Evolutionary conservation across 768 basidiomycete species (phyloP), one percentile per base, ranked within the genome.

Genomic region (Tricholoma bakamatsutake): DNA sequence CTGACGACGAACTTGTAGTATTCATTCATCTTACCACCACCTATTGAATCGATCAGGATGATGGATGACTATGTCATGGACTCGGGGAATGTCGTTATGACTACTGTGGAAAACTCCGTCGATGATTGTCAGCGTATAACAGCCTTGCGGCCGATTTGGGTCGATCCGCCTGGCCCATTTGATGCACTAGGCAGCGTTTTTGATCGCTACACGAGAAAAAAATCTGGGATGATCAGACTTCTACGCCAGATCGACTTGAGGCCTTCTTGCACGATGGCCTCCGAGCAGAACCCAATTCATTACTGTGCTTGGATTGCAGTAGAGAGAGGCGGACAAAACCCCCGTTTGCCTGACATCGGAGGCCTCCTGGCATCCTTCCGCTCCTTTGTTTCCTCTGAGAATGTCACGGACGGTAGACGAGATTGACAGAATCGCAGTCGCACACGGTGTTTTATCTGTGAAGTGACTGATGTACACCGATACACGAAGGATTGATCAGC

Each of bases 381-480:
- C 8, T 50, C 53, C 15, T 60, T 73, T 5, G 56, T 65, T 17
- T 58, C 64, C 7, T 53, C 61, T 11, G 52, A 59, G 27, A 57
- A 61, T 4, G 68, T 75, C 24, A 70, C 67, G 0, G 63, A 70
- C 67, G 0, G 63, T 68, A 18, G 66, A 67, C 15, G 55, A 60
- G 5, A 57, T 76, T 8, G 74, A 76, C 53, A 51, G 62, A 15
- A 64, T 75, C 42, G 71, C 74, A n/a, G 63, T 56, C 31, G 57
- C 65, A 7, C 65, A 73, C 56, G 60, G 65, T 15, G 67, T 71
- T 7, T 45, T 71, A 5, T 50, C 60, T 3, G 73, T 72, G n/a
- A 74, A 75, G 50, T 75, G 75, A 73, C 61, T 76, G 54, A 61
- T 76, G 10, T 74, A 73, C 52, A 58, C 64, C n/a, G 61, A 70